A percentile compares a stretch with the other conserved stretches of the same genome.
These are phyloP conservation scores for Tribonema minus DNA, from an alignment of 108 stramenopile genomes.

Conservation along the genomic window DNA sequence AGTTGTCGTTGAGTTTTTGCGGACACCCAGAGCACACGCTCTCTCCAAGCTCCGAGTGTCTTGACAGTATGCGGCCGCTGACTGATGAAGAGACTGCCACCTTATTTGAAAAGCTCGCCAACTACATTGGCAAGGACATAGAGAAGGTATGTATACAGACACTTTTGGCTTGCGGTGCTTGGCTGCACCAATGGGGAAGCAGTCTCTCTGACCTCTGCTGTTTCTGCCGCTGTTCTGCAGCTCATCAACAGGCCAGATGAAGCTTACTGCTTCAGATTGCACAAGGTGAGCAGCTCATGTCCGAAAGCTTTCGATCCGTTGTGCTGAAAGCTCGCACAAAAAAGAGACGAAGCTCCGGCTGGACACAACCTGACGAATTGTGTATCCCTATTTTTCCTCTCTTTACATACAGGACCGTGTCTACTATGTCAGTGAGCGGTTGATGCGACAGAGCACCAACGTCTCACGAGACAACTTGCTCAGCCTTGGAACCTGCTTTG, in stretches of 20 bases:
- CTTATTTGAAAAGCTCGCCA: slow-evolving; percentile 89
- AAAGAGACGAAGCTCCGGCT: no score
- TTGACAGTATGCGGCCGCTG: slow-evolving; percentile 89
- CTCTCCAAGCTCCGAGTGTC: no score
- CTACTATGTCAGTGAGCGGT: slow-evolving; percentile 76
- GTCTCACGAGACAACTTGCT: slow-evolving; percentile 76
- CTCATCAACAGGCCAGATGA: slow-evolving; percentile 43
- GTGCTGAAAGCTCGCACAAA: no score
- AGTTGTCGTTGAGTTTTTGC: no score
- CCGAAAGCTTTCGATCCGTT: no score
- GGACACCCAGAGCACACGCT: no score
- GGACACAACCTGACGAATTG: no score
- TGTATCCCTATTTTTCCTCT: no score
- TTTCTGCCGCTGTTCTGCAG: slow-evolving; percentile 2
- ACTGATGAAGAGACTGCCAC: slow-evolving; percentile 96
- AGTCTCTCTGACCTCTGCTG: not conserved
- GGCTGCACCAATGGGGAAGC: not conserved
- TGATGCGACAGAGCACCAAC: slow-evolving; percentile 51
- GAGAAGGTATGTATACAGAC: no score
- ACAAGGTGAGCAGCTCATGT: no score
- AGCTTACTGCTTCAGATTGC: slow-evolving; percentile 54
- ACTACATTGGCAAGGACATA: slow-evolving; percentile 91
- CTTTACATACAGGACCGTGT: no score
- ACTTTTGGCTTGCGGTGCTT: not conserved
- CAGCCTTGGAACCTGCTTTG: slow-evolving; percentile 88